phyloP scores from a whole-genome alignment of 2,329 filamentous ascomycete species.

The Ceratocystis albifundus region DNA sequence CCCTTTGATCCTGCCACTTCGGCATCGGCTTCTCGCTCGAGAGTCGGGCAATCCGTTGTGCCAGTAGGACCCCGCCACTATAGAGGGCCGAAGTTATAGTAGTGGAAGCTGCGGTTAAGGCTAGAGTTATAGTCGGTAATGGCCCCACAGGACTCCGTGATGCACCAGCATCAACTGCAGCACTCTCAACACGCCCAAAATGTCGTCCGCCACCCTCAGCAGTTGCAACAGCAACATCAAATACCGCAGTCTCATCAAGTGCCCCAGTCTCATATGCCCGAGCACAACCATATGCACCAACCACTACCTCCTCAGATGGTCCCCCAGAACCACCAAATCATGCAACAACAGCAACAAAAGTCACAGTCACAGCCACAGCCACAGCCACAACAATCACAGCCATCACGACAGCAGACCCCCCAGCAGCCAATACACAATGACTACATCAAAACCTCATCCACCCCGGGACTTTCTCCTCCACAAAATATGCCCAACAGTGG shows the following conservation, averaged over 20 bases:
- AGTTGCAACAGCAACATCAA: conserved; percentile 23
- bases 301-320: conserved; percentile 6
- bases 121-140: conserved; percentile 11
- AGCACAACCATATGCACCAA: conserved; percentile 11
- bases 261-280: conserved; percentile 9
- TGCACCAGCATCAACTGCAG: conserved; percentile 27
- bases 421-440: conserved; percentile 13
- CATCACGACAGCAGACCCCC: conserved; percentile 13
- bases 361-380: not conserved
- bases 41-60: conserved; percentile 10
- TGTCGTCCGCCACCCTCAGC: conserved; percentile 21
- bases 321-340: conserved; percentile 13
- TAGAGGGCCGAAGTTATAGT: not conserved
- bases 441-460: conserved; percentile 20
- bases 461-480: conserved; percentile 15
- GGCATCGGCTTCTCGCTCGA: not conserved
- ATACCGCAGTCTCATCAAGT: conserved; percentile 25
- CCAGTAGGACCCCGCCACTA: conserved; percentile 1
- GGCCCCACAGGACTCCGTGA: conserved; percentile 11
- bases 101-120: not conserved
- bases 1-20: not conserved
- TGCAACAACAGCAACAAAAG: not conserved
- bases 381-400: conserved; percentile 1
- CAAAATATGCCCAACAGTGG: conserved; percentile 7
- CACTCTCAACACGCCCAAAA: conserved; percentile 21